Evolutionary conservation across 352 stramenopile genomes (phyloP).

Genomic region (Phytophthora pisi): DNA sequence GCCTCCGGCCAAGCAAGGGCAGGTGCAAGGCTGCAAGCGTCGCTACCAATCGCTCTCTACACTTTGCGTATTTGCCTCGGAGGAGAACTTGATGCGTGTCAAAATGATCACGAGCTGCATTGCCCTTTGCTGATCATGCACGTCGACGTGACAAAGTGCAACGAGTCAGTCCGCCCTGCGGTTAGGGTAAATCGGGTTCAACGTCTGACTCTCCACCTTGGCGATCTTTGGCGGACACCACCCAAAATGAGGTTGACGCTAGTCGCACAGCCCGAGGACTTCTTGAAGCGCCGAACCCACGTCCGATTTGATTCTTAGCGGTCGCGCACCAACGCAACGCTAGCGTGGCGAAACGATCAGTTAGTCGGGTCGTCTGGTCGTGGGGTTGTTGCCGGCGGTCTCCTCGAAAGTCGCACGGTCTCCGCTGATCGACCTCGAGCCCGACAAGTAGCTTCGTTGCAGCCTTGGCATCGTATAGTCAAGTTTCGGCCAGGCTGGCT

Average conservation of each 20-base stretch:
- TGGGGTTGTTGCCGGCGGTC: constrained; percentile 10
- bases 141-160: background rate
- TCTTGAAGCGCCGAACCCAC: constrained; percentile 7
- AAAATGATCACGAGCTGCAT: constrained; percentile 2
- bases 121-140: background rate
- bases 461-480: no score
- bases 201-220: background rate
- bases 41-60: background rate
- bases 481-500: background rate
- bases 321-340: background rate
- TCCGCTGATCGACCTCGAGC: background rate
- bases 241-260: background rate
- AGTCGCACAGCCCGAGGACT: background rate
- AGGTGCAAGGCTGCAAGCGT: background rate
- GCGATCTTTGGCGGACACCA: background rate
- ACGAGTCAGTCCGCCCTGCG: background rate
- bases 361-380: constrained; percentile 21
- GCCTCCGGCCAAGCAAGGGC: background rate
- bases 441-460: no score
- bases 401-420: background rate
- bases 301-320: background rate
- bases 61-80: background rate
- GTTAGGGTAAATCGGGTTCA: background rate
- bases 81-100: background rate
- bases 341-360: constrained; percentile 3